A percentile compares a stretch with the other conserved stretches of the same genome.
These are phyloP conservation scores for Polytolypa hystricis DNA, from an alignment of 2,329 filamentous ascomycete species.

Conservation along the genomic window DNA sequence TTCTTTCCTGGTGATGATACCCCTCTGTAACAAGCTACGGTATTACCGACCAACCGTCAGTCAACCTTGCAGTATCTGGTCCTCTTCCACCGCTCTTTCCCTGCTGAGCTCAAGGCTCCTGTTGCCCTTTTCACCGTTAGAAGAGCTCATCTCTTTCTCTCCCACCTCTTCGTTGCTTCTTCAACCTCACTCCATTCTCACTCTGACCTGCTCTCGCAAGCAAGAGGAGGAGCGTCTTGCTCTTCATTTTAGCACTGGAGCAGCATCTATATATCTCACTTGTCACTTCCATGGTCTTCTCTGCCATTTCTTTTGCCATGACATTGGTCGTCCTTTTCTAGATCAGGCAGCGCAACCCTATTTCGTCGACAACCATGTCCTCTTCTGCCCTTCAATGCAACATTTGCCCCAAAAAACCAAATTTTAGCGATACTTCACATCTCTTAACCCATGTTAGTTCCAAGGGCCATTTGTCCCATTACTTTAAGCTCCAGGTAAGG, in stretches of 20 bases:
- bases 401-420: constrained; percentile 68
- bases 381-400: constrained; percentile 63
- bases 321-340: constrained; percentile 1
- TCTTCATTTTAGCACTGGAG: constrained; percentile 6
- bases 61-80: background rate
- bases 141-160: constrained; percentile 16
- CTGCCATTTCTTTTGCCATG: constrained; percentile 9
- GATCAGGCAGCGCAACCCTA: background rate
- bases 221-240: constrained; percentile 7
- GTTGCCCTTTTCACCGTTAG: background rate
- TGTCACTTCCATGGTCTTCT: constrained; percentile 14
- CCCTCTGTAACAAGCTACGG: constrained; percentile 5
- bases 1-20: too few species aligned
- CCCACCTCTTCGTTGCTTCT: constrained; percentile 16
- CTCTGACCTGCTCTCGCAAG: constrained; percentile 13
- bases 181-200: constrained; percentile 9
- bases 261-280: constrained; percentile 13
- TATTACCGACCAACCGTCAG: constrained; percentile 3
- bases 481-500: constrained; percentile 69
- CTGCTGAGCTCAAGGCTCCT: too few species aligned
- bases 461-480: constrained; percentile 78
- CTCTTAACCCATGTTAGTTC: constrained; percentile 85
- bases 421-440: constrained; percentile 84
- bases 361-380: constrained; percentile 6
- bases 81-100: background rate